Base-by-base conservation (phyloP, 2,329 filamentous ascomycete genomes). In the Emmonsia crescens region DNA sequence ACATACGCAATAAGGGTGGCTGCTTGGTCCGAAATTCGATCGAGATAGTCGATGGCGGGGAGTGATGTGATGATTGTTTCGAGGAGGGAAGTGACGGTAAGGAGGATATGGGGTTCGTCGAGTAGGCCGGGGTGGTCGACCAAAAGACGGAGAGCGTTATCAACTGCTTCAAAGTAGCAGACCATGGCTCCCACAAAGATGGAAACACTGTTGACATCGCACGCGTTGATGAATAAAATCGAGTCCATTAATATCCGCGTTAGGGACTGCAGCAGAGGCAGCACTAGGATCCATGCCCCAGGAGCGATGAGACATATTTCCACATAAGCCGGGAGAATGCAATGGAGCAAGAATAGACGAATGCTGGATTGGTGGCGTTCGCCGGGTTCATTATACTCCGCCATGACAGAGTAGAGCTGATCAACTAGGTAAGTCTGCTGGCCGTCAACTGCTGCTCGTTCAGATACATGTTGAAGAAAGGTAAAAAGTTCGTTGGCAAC, bases 401-500 rank as follows among this genome's bases (percentile, higher is more conserved):
- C 73, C 68, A 85, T 78, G 2, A 82, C 81, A 0, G 75, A 74
- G 46, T 74, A 73, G 4, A 86, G 70, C 66, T 86, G 84, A 10
- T 77, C 73, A 59, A 80, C 75, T 9, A 87, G 76, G 66, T 84
- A 83, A 0, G 65, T 65, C 64, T 85, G 83, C 64, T 85, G 78
- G n/a, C 77, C 75, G 61, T 86, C 83, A 6, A 81, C 71, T 1
- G 82, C 81, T 0, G 84, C 83, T 60, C 83, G 76, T 68, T 85
- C 83, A 14, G 79, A 80, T 5, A 86, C 79, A 5, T 80, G 81
- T 60, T 85, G 82, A 16, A 87, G 70, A 69, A 85, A 87, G n/a
- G 77, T 75, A 6, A 77, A 79, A 40, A 86, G 74, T 62, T 83
- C 78, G 65, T 82, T 85, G 6, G 79, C 75, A 12, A 78, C 77